Evolutionary conservation across 257 asterid genomes (phyloP).

Genomic region (Jacaranda copaia): DNA sequence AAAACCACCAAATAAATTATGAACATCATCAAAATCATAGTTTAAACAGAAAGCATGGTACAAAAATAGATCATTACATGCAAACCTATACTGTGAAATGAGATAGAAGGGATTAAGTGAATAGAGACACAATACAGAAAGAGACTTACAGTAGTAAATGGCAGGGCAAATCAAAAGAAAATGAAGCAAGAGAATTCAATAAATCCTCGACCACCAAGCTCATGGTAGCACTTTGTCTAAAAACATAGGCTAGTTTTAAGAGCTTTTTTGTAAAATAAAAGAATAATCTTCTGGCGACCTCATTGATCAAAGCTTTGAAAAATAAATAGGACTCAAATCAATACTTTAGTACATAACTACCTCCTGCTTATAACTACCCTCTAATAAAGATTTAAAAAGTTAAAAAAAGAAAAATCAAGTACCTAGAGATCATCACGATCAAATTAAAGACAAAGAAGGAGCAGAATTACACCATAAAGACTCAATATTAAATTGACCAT

Average conservation of each 20-base stretch:
- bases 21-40: slow-evolving; percentile 9
- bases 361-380: background rate
- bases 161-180: slow-evolving; percentile 11
- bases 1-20: slow-evolving; percentile 40
- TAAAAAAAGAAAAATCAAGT: background rate
- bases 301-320: background rate
- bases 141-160: slow-evolving; percentile 5
- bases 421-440: background rate
- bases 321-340: background rate
- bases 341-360: background rate
- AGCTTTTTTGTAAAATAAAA: background rate
- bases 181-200: background rate
- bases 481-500: background rate
- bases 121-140: background rate
- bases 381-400: background rate
- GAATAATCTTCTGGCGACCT: background rate
- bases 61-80: background rate
- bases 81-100: background rate
- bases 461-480: background rate
- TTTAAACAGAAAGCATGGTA: background rate
- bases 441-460: background rate
- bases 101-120: slow-evolving; percentile 4
- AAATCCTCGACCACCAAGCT: background rate
- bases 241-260: background rate
- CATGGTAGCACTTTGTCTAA: background rate